Evolutionary conservation across 2,329 filamentous ascomycete species (phyloP), one percentile per base, ranked within the genome.

Genomic region (Paecilomyces dactylethromorphus): DNA sequence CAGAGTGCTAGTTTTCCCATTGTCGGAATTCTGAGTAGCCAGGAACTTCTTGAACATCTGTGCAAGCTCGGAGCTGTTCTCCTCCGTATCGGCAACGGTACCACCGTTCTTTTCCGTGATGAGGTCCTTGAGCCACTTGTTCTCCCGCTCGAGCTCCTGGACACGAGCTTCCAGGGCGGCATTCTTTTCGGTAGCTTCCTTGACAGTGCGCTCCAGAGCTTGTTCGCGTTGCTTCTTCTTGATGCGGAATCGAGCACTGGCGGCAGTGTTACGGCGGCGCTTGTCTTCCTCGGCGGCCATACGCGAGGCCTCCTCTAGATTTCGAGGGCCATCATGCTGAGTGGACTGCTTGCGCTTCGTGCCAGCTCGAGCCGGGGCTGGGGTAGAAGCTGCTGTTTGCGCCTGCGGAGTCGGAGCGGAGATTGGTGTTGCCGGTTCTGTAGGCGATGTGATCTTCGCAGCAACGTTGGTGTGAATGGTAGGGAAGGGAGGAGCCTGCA

Each of bases 161-260:
- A 94, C 87, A 59, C 86, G 85, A 67, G 82, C 82, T 76, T 95
- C 90, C 6, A 96, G 82, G 18, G 81, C 79, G 18, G 84, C 80
- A 56, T 92, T 89, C 77, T 92, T 92, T 53, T 94, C 89, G 29
- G 85, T 85, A 77, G 93, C 90, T 65, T 95, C 91, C 75, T 92
- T 91, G 67, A 91, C 87, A 3, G 86, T 88, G 69, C 86, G 86
- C 75, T 93, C 90, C 56, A 95, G 85, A 8, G 90, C 88, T 74
- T 92, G 89, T 79, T 96, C 91, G 55, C 91, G 88, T 78, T 94
- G 90, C 85, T 96, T 96, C 87, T 96, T 96, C 86, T 96, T 96
- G 72, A 94, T 86, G 60, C 91, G 88, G 82, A 96, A 96, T 55
- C 91, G 88, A 18, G 91, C 91, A 64, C 88, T 92, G 58, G 91